phyloP scores from a whole-genome alignment of 2,329 filamentous ascomycete species.

The Pseudopithomyces chartarum region DNA sequence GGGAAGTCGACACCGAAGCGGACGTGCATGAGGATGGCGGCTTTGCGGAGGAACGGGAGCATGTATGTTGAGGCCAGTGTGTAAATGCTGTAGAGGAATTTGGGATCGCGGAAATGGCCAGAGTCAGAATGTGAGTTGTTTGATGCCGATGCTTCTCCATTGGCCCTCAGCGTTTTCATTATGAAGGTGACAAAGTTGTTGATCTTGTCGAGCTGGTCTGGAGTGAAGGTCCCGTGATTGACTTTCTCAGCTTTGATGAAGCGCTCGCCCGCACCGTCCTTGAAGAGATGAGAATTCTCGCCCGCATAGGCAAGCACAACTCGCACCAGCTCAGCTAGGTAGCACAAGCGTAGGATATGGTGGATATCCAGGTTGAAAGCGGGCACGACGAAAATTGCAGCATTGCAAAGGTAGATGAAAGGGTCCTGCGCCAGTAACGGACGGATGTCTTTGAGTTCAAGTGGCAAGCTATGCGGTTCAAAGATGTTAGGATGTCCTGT shows the following conservation, averaged over 20 bases:
- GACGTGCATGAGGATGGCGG: constrained; percentile 80
- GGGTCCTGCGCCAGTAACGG: constrained; percentile 72
- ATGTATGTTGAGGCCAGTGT: constrained; percentile 75
- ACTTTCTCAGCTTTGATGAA: constrained; percentile 36
- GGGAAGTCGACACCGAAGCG: constrained; percentile 89
- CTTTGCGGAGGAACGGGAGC: constrained; percentile 87
- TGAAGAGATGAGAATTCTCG: constrained; percentile 9
- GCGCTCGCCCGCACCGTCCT: constrained; percentile 18
- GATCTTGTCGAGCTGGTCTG: constrained; percentile 36
- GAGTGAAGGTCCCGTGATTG: constrained; percentile 22
- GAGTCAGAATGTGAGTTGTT: constrained; percentile 5
- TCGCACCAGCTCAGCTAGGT: constrained; percentile 88
- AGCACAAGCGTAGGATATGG: constrained; percentile 83
- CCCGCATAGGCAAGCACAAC: constrained; percentile 64
- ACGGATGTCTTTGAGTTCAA: constrained; percentile 50
- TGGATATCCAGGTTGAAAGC: constrained; percentile 74
- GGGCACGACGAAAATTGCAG: constrained; percentile 71
- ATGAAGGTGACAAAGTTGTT: constrained; percentile 40
- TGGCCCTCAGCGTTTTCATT: constrained; percentile 23
- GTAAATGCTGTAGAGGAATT: constrained; percentile 43
- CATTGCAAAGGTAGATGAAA: constrained; percentile 82
- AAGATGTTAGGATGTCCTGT: constrained; percentile 56
- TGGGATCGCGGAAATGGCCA: constrained; percentile 29
- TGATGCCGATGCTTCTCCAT: not conserved
- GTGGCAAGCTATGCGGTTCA: constrained; percentile 38